Evolutionary conservation across 208 protist species (phyloP).

Genomic region (Trypanosoma rangeli): DNA sequence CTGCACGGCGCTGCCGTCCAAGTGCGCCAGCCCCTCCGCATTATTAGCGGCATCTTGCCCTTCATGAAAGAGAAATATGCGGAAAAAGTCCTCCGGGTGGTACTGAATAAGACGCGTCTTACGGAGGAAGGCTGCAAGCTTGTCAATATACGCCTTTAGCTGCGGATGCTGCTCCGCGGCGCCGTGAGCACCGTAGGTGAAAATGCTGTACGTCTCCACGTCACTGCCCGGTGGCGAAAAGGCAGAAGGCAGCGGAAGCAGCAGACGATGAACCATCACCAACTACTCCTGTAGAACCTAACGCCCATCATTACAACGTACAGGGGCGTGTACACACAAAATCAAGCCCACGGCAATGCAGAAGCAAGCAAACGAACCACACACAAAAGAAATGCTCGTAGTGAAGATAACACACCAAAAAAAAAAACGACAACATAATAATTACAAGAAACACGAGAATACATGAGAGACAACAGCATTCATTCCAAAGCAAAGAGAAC

Average conservation of each 20-base stretch:
- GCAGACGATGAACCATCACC: slow-evolving; percentile 49
- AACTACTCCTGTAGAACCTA: not conserved
- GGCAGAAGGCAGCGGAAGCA: slow-evolving; percentile 56
- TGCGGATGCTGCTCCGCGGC: slow-evolving; percentile 9
- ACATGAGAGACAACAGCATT: not conserved
- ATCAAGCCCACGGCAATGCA: slow-evolving; percentile 27
- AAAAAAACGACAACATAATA: not conserved
- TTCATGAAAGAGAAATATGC: slow-evolving; percentile 37
- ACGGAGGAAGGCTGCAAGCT: slow-evolving; percentile 60
- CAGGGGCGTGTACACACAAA: not conserved
- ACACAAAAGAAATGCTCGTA: not conserved
- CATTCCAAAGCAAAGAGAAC: too few species aligned
- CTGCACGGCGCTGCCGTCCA: slow-evolving; percentile 45
- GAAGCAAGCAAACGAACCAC: slow-evolving; percentile 14
- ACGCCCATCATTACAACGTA: not conserved
- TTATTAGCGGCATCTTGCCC: not conserved
- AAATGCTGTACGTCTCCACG: slow-evolving; percentile 37
- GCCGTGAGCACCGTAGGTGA: slow-evolving; percentile 5
- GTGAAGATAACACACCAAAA: not conserved
- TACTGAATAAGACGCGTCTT: slow-evolving; percentile 66
- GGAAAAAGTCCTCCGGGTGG: slow-evolving; percentile 81
- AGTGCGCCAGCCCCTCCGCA: slow-evolving; percentile 22
- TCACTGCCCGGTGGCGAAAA: slow-evolving; percentile 22
- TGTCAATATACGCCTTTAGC: slow-evolving; percentile 62
- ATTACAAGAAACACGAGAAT: not conserved